Base-by-base conservation (phyloP, 2,329 filamentous ascomycete genomes). In the Fusarium sp. region DNA sequence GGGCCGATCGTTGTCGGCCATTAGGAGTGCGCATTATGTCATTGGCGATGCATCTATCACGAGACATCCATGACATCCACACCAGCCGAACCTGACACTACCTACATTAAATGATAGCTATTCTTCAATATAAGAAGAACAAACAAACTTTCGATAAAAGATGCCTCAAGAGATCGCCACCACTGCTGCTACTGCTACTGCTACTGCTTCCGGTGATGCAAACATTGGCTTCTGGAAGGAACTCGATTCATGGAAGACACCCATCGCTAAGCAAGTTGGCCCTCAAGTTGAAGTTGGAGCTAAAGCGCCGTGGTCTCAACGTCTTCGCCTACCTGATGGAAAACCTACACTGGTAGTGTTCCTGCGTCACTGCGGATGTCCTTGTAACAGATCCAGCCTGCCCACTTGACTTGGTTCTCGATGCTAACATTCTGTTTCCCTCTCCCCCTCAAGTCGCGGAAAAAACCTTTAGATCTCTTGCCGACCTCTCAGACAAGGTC, bases 311-410 rank as follows among this genome's bases (percentile, higher is more conserved):
- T 82, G 81, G 8, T 84, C 86, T 29, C 70, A 82, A 27, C 82
- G 84, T 63, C 80, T 92, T 8, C 75, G 76, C 10, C 78, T 91
- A n/a, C 85, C 86, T 2, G 78, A 82, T 44, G 80, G 81, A 25
- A 88, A 86, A 72, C 88, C 88, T 1, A 87, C 86, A 1, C 76
- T 94, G 3, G 80, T 94, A 22, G 85, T 88, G 18, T 94, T 94
- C 74, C 83, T 94, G 8, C 84, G 91, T 34, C 91, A 93, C 77
- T 93, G 91, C 76, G 91, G 91, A 34, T 92, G 91, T 80, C 91
- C 91, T 13, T 92, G 91, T 91, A 85, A 20, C 15, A 25, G 22
- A 29, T 16, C 30, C 32, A 16, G 27, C 16, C 9, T 45, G 16
- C n/a, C 24, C 24, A 22, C 20, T 24, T 20, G 15, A 27, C 25